Conservation (phyloP, 176 grass and related monocot species). For the Puccinellia tenuiflora region DNA sequence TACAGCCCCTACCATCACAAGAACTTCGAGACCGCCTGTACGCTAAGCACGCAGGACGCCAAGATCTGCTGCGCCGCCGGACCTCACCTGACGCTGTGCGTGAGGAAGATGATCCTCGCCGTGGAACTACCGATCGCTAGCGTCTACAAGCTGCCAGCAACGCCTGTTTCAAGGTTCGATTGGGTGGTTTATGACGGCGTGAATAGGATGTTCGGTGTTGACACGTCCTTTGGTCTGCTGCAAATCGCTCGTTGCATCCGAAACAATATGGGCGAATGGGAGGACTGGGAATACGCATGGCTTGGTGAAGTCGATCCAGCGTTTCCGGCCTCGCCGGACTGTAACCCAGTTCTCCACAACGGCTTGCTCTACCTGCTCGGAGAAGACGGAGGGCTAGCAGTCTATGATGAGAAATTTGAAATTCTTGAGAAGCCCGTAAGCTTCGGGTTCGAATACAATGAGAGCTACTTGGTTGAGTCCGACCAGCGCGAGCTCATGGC, state of each 20-base stretch:
- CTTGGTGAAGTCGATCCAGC: not conserved
- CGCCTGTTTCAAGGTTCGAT: not conserved
- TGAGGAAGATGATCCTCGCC: rapidly evolving
- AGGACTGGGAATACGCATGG: not conserved
- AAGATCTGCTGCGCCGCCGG: conserved; percentile 18
- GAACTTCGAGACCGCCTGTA: conserved; percentile 5
- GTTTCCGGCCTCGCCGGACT: not conserved
- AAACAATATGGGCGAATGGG: not conserved
- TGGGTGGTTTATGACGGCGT: not conserved
- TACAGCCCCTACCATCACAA: conserved; percentile 26
- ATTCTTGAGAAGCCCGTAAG: not conserved
- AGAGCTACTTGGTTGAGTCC: not conserved
- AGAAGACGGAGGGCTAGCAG: not conserved
- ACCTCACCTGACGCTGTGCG: not conserved
- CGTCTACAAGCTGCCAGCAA: not conserved
- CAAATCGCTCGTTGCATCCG: not conserved
- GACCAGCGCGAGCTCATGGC: no score
- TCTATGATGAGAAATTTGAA: not conserved
- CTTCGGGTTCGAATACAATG: not conserved
- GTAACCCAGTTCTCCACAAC: not conserved
- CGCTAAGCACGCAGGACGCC: not conserved
- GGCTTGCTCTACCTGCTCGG: not conserved
- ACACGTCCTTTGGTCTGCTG: not conserved
- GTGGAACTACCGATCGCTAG: not conserved
- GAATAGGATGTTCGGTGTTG: not conserved